Conservation (phyloP, 305 asterid genomes). For the Ilex paraguariensis region DNA sequence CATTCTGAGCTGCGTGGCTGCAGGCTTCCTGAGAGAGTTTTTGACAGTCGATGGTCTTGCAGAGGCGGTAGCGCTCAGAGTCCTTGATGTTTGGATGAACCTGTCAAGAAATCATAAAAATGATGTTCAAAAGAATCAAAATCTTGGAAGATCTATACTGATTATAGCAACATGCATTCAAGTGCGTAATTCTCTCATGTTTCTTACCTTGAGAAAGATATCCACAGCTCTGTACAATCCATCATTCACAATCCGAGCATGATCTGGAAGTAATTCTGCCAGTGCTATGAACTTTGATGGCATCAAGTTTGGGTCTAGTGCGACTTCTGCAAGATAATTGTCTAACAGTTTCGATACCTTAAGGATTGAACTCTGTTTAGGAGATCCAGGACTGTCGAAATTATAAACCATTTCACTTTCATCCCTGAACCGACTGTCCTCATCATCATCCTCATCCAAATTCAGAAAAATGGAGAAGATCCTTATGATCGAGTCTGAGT, state of each 20-base stretch:
- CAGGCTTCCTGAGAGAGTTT: constrained; percentile 91
- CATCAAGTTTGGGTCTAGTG: constrained; percentile 64
- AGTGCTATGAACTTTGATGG: constrained; percentile 66
- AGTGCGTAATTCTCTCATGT: not conserved
- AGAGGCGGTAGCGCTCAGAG: constrained; percentile 70
- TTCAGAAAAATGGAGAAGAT: constrained; percentile 86
- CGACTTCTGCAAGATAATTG: constrained; percentile 77
- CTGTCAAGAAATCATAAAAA: constrained; percentile 30
- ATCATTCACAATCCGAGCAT: constrained; percentile 73
- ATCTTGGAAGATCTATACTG: not conserved
- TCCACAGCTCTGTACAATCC: constrained; percentile 87
- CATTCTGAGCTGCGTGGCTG: constrained; percentile 98
- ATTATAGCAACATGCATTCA: too few relatives aligned
- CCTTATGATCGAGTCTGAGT: constrained; percentile 62
- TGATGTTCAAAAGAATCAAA: constrained; percentile 2
- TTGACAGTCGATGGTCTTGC: constrained; percentile 83
- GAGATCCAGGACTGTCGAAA: constrained; percentile 90
- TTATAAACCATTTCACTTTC: constrained; percentile 71
- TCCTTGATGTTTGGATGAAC: constrained; percentile 91
- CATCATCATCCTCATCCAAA: constrained; percentile 78
- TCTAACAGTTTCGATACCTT: constrained; percentile 84
- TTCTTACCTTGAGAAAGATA: constrained; percentile 82
- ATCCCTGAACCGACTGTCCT: constrained; percentile 47
- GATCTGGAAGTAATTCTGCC: constrained; percentile 82
- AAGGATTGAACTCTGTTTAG: constrained; percentile 80